These are phyloP conservation scores for Dendrostoma leiphaemia DNA, from an alignment of 2,329 filamentous ascomycete species.

Conservation along the genomic window DNA sequence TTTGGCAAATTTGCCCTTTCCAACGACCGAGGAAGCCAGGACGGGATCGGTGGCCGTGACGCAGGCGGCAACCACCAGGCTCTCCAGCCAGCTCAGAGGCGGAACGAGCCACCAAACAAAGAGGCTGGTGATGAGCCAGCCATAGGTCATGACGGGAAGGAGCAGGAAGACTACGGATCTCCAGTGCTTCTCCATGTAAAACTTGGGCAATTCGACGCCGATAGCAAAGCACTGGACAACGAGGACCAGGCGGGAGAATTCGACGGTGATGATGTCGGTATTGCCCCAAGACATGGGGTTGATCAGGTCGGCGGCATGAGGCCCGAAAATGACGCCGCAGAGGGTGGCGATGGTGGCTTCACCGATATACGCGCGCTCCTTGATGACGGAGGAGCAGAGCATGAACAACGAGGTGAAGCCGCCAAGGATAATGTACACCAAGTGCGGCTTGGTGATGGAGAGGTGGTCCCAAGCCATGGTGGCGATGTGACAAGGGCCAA, in stretches of 20 bases:
- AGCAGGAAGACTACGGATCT: conserved; percentile 84
- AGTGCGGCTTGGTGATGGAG: conserved; percentile 86
- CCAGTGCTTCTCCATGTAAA: conserved; percentile 99
- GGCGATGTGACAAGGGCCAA: conserved; percentile 6
- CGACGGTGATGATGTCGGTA: conserved; percentile 80
- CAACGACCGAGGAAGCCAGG: conserved; percentile 93
- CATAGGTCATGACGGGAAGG: conserved; percentile 94
- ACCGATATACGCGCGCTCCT: conserved; percentile 97
- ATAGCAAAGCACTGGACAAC: conserved; percentile 93
- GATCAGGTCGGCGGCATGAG: conserved; percentile 79
- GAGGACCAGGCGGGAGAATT: conserved; percentile 85
- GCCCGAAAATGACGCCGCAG: conserved; percentile 85
- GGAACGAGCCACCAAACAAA: conserved; percentile 91
- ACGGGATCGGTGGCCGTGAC: conserved; percentile 98
- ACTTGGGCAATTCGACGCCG: conserved; percentile 84
- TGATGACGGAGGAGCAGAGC: conserved; percentile 96
- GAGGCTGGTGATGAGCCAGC: conserved; percentile 88
- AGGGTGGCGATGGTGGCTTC: conserved; percentile 93
- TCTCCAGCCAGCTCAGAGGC: conserved; percentile 82
- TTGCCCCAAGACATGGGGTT: conserved; percentile 76
- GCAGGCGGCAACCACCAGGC: conserved; percentile 82
- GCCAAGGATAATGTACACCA: conserved; percentile 98
- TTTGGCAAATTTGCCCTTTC: conserved; percentile 98
- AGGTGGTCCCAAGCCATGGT: conserved; percentile 78
- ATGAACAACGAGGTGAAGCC: conserved; percentile 98